A percentile compares a stretch with the other conserved stretches of the same genome.
Evolutionary conservation across 768 basidiomycete species (phyloP).

Genomic region (Pholiota conissans): DNA sequence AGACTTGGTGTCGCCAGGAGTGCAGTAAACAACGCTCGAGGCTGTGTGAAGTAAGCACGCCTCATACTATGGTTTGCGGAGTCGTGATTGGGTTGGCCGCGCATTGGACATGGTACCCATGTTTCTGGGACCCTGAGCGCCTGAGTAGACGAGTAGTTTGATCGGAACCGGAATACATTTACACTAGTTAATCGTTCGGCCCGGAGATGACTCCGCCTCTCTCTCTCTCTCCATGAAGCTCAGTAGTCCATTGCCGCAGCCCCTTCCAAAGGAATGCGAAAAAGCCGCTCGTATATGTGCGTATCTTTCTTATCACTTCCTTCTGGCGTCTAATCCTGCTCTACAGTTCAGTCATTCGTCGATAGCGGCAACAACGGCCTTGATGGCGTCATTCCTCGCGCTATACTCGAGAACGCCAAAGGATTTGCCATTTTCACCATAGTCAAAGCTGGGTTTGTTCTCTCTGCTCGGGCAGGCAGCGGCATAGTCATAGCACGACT

Average conservation of each 20-base stretch:
- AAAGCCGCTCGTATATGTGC: conserved; percentile 88
- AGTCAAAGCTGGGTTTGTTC: conserved; percentile 71
- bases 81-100: background rate
- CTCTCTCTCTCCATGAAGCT: conserved; percentile 8
- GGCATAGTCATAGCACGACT: conserved; percentile 88
- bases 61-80: background rate
- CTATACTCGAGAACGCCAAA: conserved; percentile 49
- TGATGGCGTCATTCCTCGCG: conserved; percentile 65
- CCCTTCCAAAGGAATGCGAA: conserved; percentile 77
- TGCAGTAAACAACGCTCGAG: background rate
- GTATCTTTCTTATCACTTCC: conserved; percentile 20
- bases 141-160: background rate
- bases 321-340: no score
- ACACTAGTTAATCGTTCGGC: background rate
- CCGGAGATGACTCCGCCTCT: background rate
- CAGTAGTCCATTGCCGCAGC: conserved; percentile 52
- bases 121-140: background rate
- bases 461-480: conserved; percentile 82
- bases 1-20: no score
- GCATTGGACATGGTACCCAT: background rate
- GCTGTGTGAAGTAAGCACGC: background rate
- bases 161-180: background rate
- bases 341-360: conserved; percentile 82
- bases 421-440: conserved; percentile 93
- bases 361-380: conserved; percentile 79